phyloP scores from a whole-genome alignment of 352 stramenopile genomes.

The Phytophthora multivora region DNA sequence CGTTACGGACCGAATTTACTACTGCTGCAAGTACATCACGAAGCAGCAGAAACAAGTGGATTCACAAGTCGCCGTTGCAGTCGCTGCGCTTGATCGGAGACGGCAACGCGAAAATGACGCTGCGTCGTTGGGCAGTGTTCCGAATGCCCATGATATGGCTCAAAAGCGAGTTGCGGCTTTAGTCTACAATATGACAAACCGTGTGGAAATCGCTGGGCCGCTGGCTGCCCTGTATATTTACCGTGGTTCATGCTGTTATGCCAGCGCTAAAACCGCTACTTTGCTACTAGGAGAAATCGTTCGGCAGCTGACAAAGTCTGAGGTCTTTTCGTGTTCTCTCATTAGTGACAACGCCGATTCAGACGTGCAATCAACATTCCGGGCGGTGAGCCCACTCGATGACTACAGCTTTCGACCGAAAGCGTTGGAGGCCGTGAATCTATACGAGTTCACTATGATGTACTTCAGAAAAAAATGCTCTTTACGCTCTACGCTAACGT shows the following conservation, averaged over 20 bases:
- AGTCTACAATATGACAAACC: constrained; percentile 7
- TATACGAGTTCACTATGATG: neutral
- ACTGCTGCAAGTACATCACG: constrained; percentile 14
- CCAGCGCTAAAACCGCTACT: neutral
- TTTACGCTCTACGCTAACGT: neutral
- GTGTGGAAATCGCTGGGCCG: constrained; percentile 7
- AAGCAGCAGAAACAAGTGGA: constrained; percentile 11
- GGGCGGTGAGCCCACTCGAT: neutral
- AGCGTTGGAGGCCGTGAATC: neutral
- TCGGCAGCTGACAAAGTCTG: neutral
- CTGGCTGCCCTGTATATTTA: neutral
- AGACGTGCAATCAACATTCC: neutral
- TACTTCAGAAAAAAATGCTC: neutral
- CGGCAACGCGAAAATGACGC: neutral
- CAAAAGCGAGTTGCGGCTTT: neutral
- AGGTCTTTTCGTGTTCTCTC: neutral
- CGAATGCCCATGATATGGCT: neutral
- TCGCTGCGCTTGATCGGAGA: constrained; percentile 1
- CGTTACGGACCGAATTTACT: neutral
- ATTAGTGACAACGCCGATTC: neutral
- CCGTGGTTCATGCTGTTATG: constrained; percentile 9
- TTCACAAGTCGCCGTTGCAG: neutral
- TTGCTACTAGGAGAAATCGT: constrained; percentile 1
- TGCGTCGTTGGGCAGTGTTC: neutral
- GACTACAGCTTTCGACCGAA: neutral